Evolutionary conservation across 768 basidiomycete species (phyloP), one percentile per base, ranked within the genome.

Genomic region (Tylopilus sp.): DNA sequence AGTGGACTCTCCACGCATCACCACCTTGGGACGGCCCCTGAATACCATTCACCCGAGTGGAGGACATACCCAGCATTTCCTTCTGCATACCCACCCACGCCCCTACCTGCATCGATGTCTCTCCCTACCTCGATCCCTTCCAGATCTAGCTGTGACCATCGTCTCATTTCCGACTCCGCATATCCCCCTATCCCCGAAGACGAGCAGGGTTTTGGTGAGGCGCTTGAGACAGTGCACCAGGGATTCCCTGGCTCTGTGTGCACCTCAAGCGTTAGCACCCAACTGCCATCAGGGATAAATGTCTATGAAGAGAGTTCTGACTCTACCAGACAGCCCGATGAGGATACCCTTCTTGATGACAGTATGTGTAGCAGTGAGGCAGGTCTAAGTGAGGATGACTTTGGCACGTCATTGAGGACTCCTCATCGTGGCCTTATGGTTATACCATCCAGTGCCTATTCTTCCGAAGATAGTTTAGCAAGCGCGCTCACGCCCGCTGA

Each of bases 41-140:
- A 71, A 25, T 67, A 60, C 36, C 66, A 60, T n/a, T 67, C 62
- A n/a, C 81, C 86, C 36, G 86, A 89, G 57, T 89, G 86, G 86
- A 72, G 85, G 52, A 73, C 80, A 63, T 90, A 89, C 59, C 87
- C 87, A 13, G 74, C 84, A 17, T 85, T 89, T 48, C 88, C 88
- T 28, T 82, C 88, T 6, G 88, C 88, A 30, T 90, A 90, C 61
- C 87, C 87, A 10, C 76, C 85, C 0, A 88, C 85, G 14, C 87
- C 86, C 12, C 59, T 82, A n/a, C 71, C 72, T 21, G 67, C 69
- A 17, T 67, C 74, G 4, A 60, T 73, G 24, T 66, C 63, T 19
- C 71, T 74, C 43, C 72, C 66, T 53, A 45, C 41, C 10, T 63
- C 51, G 19, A 46, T 58, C 17, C 53, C 46, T 14, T 13, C 49